Evolutionary conservation across 441 rosid genomes (phyloP), one percentile per base, ranked within the genome.

Genomic region (Adansonia rubrostipa): DNA sequence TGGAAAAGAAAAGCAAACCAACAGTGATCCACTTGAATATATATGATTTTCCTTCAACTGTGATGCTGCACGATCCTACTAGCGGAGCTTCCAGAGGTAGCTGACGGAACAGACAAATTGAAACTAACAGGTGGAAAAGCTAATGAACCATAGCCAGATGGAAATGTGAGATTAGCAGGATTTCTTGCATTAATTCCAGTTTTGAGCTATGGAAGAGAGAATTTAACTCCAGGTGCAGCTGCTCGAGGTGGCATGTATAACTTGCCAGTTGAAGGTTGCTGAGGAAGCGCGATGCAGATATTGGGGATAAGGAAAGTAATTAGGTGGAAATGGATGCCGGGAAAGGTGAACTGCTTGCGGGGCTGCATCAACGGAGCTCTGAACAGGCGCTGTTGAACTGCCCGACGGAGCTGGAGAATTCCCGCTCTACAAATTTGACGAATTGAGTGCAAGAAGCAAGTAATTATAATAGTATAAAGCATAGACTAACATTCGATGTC

Each of bases 281-380:
- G 97, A 45, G 96, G 89, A 33, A 91, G 83, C 14, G 91, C 96
- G 54, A 80, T 88, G 83, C 88, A 86, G 78, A 83, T 90, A 95
- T 56, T 82, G 96, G 58, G 91, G 90, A 62, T 90, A 95, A 40
- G 92, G 93, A 71, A 84, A 85, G 88, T 83, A 93, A 80, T 76
- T 89, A 73, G 90, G 90, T 73, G 89, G 91, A 83, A 89, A 93
- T 60, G 93, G 95, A 76, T 92, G 94, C 82, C 96, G 89, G 72
- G 79, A 88, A 78, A 93, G 83, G 71, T 85, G 88, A 81, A 91
- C 74, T 54, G 88, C 89, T 73, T 87, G 97, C 6, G 88, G 92
- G 45, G 97, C 80, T 72, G 88, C 85, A 56, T 92, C 86, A 73
- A 87, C 74, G 47, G 93, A 79, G 80, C 76, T 79, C 80, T 86